Percentiles rank a stretch among this genome's conserved stretches.
Evolutionary conservation across 768 basidiomycete species (phyloP).

Genomic region (Kondoa malvinella): DNA sequence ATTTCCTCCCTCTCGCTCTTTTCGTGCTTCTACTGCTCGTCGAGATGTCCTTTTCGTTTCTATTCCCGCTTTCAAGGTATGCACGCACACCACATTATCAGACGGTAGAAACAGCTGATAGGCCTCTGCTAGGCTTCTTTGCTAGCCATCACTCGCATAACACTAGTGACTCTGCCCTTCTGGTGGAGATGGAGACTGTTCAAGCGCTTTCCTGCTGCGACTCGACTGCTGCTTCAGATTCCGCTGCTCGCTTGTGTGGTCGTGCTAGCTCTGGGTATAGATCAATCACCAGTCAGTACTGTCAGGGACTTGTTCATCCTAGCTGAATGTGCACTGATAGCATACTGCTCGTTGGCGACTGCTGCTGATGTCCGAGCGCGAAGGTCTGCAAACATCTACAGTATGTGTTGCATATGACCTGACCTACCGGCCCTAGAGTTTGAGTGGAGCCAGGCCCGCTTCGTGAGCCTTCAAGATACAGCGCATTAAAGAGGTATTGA

Average conservation of each 20-base stretch:
- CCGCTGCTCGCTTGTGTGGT: conserved; percentile 36
- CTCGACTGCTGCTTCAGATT: conserved; percentile 33
- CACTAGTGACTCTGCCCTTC: conserved; percentile 32
- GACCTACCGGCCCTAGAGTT: background rate
- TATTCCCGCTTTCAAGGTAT: conserved; percentile 35
- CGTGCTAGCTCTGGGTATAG: conserved; percentile 35
- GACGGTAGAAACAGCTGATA: no score
- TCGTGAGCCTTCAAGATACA: background rate
- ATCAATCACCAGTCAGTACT: conserved; percentile 30
- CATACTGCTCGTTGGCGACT: conserved; percentile 36
- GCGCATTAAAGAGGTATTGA: background rate
- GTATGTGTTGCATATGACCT: background rate
- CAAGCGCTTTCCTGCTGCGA: conserved; percentile 32
- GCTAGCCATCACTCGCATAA: conserved; percentile 31
- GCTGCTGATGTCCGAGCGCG: conserved; percentile 35
- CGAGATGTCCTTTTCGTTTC: conserved; percentile 36
- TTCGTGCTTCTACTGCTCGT: conserved; percentile 29
- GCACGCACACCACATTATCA: no score
- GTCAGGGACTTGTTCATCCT: background rate
- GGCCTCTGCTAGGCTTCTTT: conserved; percentile 21
- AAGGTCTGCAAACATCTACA: conserved; percentile 34
- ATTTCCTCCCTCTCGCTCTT: no score
- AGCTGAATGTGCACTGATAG: background rate
- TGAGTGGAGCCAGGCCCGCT: background rate
- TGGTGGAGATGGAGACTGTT: conserved; percentile 31